Percentiles rank a stretch among this genome's conserved stretches.
Evolutionary conservation across 768 basidiomycete species (phyloP).

Genomic region (Amanita thiersii): DNA sequence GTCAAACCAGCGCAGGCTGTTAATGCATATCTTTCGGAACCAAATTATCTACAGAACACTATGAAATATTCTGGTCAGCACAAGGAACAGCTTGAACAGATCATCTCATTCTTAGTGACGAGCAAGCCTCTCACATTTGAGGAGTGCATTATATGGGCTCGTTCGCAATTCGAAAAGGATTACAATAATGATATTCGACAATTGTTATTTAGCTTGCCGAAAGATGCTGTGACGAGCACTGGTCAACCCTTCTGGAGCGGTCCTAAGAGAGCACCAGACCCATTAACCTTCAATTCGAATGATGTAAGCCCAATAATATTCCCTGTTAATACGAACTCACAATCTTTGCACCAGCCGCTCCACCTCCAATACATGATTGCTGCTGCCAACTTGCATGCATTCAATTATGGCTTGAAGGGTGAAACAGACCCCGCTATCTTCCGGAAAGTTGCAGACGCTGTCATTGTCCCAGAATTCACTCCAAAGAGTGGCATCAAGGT

Average conservation of each 20-base stretch:
- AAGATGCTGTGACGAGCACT: slow-evolving; percentile 83
- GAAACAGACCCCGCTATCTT: slow-evolving; percentile 73
- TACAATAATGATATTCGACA: slow-evolving; percentile 93
- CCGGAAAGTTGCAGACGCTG: slow-evolving; percentile 75
- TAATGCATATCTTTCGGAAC: slow-evolving; percentile 94
- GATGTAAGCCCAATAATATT: slow-evolving; percentile 50
- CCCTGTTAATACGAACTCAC: slow-evolving; percentile 6
- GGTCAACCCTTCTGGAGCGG: slow-evolving; percentile 99
- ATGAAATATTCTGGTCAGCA: slow-evolving; percentile 91
- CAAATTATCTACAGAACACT: slow-evolving; percentile 87
- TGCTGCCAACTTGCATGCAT: slow-evolving; percentile 94
- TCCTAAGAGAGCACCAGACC: slow-evolving; percentile 93
- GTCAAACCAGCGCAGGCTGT: slow-evolving; percentile 91
- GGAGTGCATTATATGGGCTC: slow-evolving; percentile 96
- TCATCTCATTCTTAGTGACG: slow-evolving; percentile 82
- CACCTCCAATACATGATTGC: slow-evolving; percentile 88
- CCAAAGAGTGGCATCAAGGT: slow-evolving; percentile 89
- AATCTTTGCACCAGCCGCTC: slow-evolving; percentile 43
- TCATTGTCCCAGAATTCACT: slow-evolving; percentile 87
- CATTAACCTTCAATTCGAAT: slow-evolving; percentile 77
- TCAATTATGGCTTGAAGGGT: slow-evolving; percentile 94
- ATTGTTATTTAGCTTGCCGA: slow-evolving; percentile 87
- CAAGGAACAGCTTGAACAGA: slow-evolving; percentile 81
- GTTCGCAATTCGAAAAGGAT: slow-evolving; percentile 89
- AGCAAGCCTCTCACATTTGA: slow-evolving; percentile 94